phyloP scores from a whole-genome alignment of 225 moss, liverwort and hornwort genomes.

The Sphagnum contortum region DNA sequence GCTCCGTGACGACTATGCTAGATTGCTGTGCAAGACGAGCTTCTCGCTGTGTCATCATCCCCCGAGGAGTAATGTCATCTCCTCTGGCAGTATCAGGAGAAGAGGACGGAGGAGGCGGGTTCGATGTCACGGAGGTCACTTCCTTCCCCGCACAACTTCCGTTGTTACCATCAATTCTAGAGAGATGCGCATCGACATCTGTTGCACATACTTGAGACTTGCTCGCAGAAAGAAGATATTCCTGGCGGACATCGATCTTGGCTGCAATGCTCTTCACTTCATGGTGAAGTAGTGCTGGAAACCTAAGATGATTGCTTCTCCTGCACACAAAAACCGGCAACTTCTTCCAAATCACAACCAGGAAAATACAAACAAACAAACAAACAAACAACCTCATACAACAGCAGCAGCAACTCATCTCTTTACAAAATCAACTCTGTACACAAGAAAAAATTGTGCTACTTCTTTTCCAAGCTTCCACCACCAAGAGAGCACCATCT shows the following conservation, averaged over 20 bases:
- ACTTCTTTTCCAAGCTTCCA: no score
- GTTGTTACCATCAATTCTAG: slow-evolving; percentile 49
- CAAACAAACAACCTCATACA: no score
- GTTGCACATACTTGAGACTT: slow-evolving; percentile 2
- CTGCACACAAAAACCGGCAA: no score
- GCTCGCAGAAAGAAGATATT: slow-evolving; percentile 17
- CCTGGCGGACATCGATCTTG: slow-evolving; percentile 63
- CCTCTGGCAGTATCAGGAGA: slow-evolving; percentile 39
- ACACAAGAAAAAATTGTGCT: no score
- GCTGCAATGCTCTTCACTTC: slow-evolving; percentile 38
- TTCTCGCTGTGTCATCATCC: slow-evolving; percentile 11
- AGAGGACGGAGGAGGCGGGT: slow-evolving; percentile 50
- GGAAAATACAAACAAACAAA: no score
- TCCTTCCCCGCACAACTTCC: slow-evolving; percentile 59
- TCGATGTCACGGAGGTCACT: slow-evolving; percentile 43
- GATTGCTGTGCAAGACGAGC: slow-evolving; percentile 74
- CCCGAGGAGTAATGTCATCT: no score
- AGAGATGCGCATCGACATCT: slow-evolving; percentile 53
- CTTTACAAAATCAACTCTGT: no score
- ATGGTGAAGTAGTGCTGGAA: no score
- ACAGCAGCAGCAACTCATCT: no score
- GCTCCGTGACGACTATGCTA: slow-evolving; percentile 52
- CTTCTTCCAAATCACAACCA: no score
- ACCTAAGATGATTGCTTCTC: no score
- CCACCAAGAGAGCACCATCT: no score